Evolutionary conservation across 2,329 filamentous ascomycete genomes (phyloP).

Genomic region (Colletotrichum sp.): DNA sequence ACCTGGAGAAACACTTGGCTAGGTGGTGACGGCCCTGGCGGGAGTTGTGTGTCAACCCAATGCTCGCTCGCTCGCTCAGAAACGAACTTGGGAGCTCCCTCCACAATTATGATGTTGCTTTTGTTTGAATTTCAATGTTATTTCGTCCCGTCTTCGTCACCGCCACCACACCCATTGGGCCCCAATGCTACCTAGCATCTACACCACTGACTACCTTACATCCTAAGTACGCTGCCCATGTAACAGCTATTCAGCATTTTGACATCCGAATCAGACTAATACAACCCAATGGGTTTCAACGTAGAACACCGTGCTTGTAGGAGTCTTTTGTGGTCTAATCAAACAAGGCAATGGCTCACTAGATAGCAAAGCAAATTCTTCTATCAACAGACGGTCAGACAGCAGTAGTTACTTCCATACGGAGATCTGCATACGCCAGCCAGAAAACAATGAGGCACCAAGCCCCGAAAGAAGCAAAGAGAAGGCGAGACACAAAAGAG

Average conservation of each 20-base stretch:
- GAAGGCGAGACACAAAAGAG: not conserved
- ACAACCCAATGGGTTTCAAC: not conserved
- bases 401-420: not conserved
- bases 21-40: not conserved
- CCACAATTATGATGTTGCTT: not conserved
- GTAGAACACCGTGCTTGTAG: not conserved
- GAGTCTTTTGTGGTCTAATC: not conserved
- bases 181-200: not conserved
- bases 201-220: not conserved
- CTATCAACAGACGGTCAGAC: not conserved
- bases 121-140: not conserved
- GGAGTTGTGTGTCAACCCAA: not conserved
- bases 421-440: not conserved
- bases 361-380: not conserved
- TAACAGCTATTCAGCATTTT: not conserved
- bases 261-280: not conserved
- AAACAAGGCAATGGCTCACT: not conserved
- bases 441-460: not conserved
- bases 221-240: not conserved
- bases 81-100: not conserved
- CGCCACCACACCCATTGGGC: not conserved
- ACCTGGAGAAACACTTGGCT: not conserved
- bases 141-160: not conserved
- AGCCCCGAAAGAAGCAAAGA: not conserved
- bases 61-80: not conserved